phyloP scores from a whole-genome alignment of 306 rosid genomes.

The Malus fusca region DNA sequence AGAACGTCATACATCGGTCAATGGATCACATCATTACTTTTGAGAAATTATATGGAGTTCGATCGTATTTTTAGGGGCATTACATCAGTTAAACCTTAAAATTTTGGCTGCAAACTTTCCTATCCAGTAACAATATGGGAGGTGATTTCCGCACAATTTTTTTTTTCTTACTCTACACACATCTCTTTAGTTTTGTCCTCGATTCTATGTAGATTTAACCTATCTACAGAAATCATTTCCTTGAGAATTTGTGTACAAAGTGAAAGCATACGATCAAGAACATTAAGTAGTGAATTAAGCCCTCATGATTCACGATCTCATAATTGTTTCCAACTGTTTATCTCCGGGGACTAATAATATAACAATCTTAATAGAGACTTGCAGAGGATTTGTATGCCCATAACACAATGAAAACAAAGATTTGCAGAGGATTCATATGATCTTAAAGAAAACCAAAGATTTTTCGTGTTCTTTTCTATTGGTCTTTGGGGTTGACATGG shows the following conservation, averaged over 20 bases:
- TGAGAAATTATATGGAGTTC: neutral
- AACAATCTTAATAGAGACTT: neutral
- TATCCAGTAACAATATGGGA: no score
- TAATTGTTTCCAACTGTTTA: neutral
- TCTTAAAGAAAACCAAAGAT: neutral
- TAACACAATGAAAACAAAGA: neutral
- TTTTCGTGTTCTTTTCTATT: neutral
- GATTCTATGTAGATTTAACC: no score
- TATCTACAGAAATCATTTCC: no score
- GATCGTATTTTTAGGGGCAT: no score
- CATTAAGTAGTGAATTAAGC: no score
- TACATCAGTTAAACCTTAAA: no score
- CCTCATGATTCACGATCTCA: no score
- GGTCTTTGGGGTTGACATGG: neutral
- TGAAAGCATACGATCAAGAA: no score
- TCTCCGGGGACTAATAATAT: neutral
- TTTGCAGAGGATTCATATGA: neutral
- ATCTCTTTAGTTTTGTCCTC: neutral
- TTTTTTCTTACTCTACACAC: no score
- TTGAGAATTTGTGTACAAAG: no score
- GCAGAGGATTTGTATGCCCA: neutral
- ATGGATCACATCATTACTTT: neutral
- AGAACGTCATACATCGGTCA: neutral
- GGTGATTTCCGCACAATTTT: no score
- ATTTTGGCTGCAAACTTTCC: no score